Conservation (phyloP, 805 yeast species). For the Sporopachydermia lactativora region DNA sequence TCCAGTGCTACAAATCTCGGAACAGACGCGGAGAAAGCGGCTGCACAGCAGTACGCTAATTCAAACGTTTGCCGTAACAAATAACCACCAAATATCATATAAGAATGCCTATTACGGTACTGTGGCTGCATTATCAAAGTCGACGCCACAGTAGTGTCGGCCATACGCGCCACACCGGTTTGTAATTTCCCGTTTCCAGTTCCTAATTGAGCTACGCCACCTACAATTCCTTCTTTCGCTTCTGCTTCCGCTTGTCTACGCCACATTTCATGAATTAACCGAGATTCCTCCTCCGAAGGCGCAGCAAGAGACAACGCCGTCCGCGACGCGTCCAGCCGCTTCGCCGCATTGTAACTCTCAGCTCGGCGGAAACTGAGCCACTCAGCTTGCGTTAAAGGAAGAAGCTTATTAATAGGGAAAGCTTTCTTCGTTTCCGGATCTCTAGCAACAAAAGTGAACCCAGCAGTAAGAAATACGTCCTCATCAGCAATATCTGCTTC, state of each 20-base stretch:
- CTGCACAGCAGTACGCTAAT: constrained; percentile 85
- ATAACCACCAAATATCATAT: constrained; percentile 93
- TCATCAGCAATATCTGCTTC: constrained; percentile 46
- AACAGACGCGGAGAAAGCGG: constrained; percentile 70
- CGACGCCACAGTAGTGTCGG: constrained; percentile 54
- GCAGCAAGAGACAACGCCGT: constrained; percentile 54
- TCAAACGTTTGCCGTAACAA: constrained; percentile 86
- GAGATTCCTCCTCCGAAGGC: constrained; percentile 56
- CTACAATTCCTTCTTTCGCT: constrained; percentile 32
- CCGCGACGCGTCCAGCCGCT: constrained; percentile 61
- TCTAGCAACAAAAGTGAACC: constrained; percentile 91
- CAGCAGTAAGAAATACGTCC: constrained; percentile 72
- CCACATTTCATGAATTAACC: constrained; percentile 70
- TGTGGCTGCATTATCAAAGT: constrained; percentile 94
- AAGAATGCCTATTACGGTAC: constrained; percentile 86
- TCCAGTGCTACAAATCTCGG: constrained; percentile 87
- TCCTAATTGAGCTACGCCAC: no score
- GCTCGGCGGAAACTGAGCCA: constrained; percentile 81
- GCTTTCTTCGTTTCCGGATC: constrained; percentile 87
- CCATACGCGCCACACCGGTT: constrained; percentile 47
- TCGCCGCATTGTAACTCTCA: constrained; percentile 77
- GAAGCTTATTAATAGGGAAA: constrained; percentile 68
- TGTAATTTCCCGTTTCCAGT: constrained; percentile 25
- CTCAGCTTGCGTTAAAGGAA: constrained; percentile 63
- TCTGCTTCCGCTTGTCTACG: constrained; percentile 15